Conservation (phyloP, 2,329 filamentous ascomycete species). For the Apiospora arundinis region DNA sequence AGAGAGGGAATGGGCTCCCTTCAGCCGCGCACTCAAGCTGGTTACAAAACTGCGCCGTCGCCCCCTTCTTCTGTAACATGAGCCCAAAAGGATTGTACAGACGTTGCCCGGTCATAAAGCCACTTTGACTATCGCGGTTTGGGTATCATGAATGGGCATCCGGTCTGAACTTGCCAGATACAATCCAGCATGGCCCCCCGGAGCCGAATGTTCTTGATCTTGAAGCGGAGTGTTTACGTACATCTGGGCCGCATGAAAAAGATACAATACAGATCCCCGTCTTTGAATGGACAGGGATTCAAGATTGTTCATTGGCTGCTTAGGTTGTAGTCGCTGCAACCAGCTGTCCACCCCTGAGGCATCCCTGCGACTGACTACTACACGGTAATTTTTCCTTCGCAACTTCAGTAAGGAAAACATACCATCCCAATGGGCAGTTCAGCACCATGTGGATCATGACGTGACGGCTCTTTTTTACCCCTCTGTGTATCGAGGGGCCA, state of each 20-base stretch:
- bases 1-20: not conserved
- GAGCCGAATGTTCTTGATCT: constrained; percentile 3
- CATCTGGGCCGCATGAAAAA: not conserved
- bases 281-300: not conserved
- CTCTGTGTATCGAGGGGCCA: constrained; percentile 11
- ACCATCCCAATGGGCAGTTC: not conserved
- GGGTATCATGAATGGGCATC: too few relatives aligned
- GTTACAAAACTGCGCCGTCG: not conserved
- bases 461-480: constrained; percentile 1
- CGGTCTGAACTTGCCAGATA: not conserved
- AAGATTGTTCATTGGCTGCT: not conserved
- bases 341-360: not conserved
- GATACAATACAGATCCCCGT: not conserved
- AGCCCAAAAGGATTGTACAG: not conserved
- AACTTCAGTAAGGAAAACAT: not conserved
- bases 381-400: not conserved
- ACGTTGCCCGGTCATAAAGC: not conserved
- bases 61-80: not conserved
- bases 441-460: constrained; percentile 8
- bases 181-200: not conserved
- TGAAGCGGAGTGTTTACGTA: not conserved
- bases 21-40: not conserved
- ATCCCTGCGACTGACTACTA: too few relatives aligned
- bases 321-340: not conserved
- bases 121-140: not conserved